These are phyloP conservation scores for Hordeum vulgare DNA, from an alignment of 176 grass and related monocot species.

Conservation along the genomic window DNA sequence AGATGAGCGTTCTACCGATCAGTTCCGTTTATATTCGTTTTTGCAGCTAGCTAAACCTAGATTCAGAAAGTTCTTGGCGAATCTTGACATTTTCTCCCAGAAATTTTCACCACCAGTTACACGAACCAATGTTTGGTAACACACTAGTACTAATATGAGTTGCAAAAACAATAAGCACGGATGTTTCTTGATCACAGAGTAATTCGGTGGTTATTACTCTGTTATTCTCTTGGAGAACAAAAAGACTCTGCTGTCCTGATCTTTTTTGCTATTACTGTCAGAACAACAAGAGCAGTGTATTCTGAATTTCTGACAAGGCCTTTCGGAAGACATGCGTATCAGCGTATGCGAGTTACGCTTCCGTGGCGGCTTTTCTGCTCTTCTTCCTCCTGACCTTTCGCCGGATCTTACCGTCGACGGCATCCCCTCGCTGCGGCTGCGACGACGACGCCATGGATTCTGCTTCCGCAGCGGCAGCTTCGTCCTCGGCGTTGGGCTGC, in stretches of 20 bases:
- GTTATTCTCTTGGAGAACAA: background rate
- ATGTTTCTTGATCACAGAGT: background rate
- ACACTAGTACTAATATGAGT: no score
- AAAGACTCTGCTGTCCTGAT: background rate
- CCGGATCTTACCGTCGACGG: background rate
- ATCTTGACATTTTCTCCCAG: background rate
- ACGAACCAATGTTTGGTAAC: no score
- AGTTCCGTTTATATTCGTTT: no score
- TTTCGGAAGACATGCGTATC: background rate
- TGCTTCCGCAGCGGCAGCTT: background rate
- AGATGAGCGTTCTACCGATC: no score
- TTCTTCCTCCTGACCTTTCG: constrained; percentile 23
- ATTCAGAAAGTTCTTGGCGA: no score
- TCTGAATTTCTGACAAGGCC: background rate
- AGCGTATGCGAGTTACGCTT: background rate
- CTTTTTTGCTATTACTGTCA: background rate
- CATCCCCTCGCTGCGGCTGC: background rate
- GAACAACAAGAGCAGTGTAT: background rate
- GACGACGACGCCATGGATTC: background rate
- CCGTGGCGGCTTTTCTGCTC: constrained; percentile 7
- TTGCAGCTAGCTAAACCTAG: no score
- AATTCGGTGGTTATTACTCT: background rate
- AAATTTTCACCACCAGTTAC: background rate
- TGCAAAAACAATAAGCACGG: background rate
- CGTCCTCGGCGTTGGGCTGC: constrained; percentile 1